Base-by-base conservation (phyloP, 208 protist species). In the Leishmania braziliensis region DNA sequence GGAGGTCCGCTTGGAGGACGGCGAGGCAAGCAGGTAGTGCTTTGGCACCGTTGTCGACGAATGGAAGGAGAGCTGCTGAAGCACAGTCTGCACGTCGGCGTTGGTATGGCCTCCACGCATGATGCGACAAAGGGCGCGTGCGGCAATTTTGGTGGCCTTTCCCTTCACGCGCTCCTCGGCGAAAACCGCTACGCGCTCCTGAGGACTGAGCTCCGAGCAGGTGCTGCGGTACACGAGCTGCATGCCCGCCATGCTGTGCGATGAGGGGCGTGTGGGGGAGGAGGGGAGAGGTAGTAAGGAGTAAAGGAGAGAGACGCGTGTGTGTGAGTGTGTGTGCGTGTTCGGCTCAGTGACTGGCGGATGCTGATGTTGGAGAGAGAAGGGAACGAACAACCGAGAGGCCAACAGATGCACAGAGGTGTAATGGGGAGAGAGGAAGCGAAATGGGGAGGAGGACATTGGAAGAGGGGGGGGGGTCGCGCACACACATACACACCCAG, bases 191-290 rank as follows among this genome's bases (percentile, higher is more conserved):
- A 60, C 72, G 23, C 46, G 70, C 5, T 72, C 78, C 71, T 36
- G 48, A 62, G 70, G 71, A 9, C 48, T 78, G 53, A 78, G 72
- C 62, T 43, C 46, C 2, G 72, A 26, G 16, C 62, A 33, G 46
- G 0, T 53, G 72, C 65, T 78, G 72, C 74, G 54, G 79, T 72
- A 78, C 72, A 62, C 60, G 12, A 78, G 71, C 39, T 78, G 79
- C 73, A 73, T 74, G 60, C 36, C 73, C 1, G 70, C 29, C 14
- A n/a, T 53, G 46, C 14, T 4, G 26, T 75, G 26, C n/a, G 36
- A 56, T 33, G 23, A 63, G 58, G 58, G 26, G 58, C 26, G 58
- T 53, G n/a, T 36, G 48, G 26, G n/a, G n/a, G 69, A 8, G 18
- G 48, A 29, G 39, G 66, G 66, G 39, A 9, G 16, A 29, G 33